phyloP scores from a whole-genome alignment of 2,329 filamentous ascomycete species.

The Cladosporium sp. region DNA sequence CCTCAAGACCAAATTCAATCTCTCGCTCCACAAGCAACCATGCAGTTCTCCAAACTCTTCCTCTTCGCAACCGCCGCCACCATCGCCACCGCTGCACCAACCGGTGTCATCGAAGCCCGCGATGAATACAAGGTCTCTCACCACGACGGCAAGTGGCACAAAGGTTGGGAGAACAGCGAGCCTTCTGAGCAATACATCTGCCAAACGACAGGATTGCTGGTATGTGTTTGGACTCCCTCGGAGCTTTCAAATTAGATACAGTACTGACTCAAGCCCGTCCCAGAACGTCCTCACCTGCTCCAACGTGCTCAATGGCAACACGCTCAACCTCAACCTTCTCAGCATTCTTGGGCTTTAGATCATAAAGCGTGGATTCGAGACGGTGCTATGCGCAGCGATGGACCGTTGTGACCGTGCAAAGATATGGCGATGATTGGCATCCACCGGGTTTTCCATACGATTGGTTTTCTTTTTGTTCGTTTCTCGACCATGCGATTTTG shows the following conservation, averaged over 20 bases:
- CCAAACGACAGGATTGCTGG: background rate
- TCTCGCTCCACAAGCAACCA: background rate
- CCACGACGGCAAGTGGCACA: background rate
- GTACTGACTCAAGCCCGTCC: background rate
- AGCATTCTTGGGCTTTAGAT: background rate
- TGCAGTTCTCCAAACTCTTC: constrained; percentile 4
- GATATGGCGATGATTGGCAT: background rate
- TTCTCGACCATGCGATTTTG: background rate
- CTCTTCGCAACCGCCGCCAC: background rate
- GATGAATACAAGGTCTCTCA: background rate
- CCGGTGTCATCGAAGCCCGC: background rate
- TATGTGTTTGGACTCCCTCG: background rate
- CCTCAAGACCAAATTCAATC: background rate
- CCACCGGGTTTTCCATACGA: background rate
- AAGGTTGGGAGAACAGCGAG: background rate
- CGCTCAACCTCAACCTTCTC: background rate
- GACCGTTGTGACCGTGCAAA: background rate
- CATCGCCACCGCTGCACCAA: background rate
- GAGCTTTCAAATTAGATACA: background rate
- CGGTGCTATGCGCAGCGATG: background rate
- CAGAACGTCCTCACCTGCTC: background rate
- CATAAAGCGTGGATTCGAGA: background rate
- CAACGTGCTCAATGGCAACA: constrained; percentile 3
- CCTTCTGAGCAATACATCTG: background rate
- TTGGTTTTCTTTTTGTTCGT: background rate